Evolutionary conservation across 2,329 filamentous ascomycete species (phyloP), one percentile per base, ranked within the genome.

Genomic region (Ophiognomonia clavigignenti-juglandacearum): DNA sequence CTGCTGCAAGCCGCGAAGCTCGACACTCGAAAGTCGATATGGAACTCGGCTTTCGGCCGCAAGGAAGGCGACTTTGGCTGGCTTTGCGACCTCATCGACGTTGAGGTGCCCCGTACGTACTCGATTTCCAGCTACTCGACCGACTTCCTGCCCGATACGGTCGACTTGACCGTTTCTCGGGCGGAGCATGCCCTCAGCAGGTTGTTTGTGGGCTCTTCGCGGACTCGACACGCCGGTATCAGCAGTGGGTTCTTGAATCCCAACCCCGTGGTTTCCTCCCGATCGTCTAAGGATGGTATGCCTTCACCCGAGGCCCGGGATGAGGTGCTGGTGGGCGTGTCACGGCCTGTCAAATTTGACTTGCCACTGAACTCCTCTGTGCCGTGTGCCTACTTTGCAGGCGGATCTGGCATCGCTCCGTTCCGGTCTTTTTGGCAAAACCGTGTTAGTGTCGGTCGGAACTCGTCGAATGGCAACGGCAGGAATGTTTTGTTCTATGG

Each of bases 231-330:
- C 2, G 64, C 69, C 6, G 75, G 74, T 8, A 73, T 79, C 1
- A 71, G 71, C 14, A 78, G 74, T 46, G 72, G 73, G 4, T 78
- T 77, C 54, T 62, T 78, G n/a, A 79, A 78, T 44, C 75, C 74
- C 0, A n/a, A n/a, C n/a, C n/a, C n/a, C n/a, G n/a, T n/a, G n/a
- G n/a, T n/a, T n/a, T n/a, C n/a, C n/a, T n/a, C n/a, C n/a, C n/a
- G n/a, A n/a, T n/a, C n/a, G n/a, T n/a, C n/a, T n/a, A n/a, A n/a
- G n/a, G n/a, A n/a, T n/a, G 59, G 59, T n/a, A 60, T 71, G 1
- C 56, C 61, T 2, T 63, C 61, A 11, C 57, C 56, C 26, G 69
- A 71, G 2, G 65, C 66, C 23, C 59, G 70, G 16, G 72, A 77
- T 16, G 70, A 75, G 31, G 54, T 78, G 1, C 60, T 78, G 1